Percentiles rank a stretch among this genome's conserved stretches.
Evolutionary conservation across 192 early-diverging fungal species (phyloP).

Genomic region (Coemansia sp.): DNA sequence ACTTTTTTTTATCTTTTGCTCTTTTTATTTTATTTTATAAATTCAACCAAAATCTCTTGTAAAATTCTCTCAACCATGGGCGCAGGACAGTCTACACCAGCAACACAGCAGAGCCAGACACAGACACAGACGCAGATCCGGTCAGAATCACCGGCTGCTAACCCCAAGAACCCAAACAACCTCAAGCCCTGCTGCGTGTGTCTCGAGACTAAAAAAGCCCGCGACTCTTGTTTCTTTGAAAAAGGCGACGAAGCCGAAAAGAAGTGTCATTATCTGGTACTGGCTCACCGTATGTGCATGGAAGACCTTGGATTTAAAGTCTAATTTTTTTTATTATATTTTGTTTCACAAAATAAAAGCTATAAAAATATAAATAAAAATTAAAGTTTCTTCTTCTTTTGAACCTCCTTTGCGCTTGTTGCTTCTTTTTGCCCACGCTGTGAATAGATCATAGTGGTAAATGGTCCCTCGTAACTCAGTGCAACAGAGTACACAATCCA

Average conservation of each 20-base stretch:
- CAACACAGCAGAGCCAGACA: background rate
- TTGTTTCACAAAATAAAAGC: background rate
- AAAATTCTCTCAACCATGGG: background rate
- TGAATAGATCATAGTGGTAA: conserved; percentile 78
- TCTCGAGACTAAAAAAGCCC: conserved; percentile 88
- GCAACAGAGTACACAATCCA: conserved; percentile 77
- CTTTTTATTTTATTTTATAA: background rate
- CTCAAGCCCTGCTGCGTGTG: conserved; percentile 96
- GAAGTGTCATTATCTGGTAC: conserved; percentile 84
- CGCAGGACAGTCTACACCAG: background rate
- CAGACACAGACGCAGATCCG: too few species aligned
- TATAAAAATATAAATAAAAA: background rate
- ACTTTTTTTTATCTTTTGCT: background rate
- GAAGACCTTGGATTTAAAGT: conserved; percentile 93
- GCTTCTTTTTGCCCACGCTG: conserved; percentile 44
- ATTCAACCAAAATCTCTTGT: background rate
- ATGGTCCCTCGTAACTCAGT: conserved; percentile 78
- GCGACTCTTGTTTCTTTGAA: conserved; percentile 86
- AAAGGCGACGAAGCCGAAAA: conserved; percentile 72
- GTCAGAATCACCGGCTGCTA: background rate
- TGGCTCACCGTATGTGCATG: conserved; percentile 88
- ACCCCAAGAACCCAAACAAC: conserved; percentile 10
- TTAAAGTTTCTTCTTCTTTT: conserved; percentile 21
- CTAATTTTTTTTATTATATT: conserved; percentile 22
- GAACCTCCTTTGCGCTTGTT: background rate